Conservation (phyloP, 345 rosid species). For the Melaleuca alternifolia region DNA sequence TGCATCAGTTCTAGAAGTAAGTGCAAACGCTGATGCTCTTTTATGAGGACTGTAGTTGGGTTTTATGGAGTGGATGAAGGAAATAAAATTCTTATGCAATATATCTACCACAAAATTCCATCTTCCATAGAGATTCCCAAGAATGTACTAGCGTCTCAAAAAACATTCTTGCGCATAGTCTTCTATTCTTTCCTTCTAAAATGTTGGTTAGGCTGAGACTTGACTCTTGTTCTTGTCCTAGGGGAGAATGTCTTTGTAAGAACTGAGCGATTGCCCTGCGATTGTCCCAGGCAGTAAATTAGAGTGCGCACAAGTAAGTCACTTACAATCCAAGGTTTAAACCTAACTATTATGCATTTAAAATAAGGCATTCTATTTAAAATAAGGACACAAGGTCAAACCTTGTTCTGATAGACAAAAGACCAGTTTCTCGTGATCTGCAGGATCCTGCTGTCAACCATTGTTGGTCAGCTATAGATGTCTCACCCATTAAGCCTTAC, state of each 20-base stretch:
- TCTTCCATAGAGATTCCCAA: not conserved
- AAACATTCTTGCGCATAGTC: constrained; percentile 81
- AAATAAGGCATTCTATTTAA: not conserved
- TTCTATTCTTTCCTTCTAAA: constrained; percentile 64
- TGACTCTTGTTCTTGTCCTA: constrained; percentile 13
- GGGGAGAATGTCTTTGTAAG: constrained; percentile 44
- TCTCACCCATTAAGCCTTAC: too few species aligned
- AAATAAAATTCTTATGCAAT: not conserved
- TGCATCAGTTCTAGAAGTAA: not conserved
- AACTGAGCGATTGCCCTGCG: constrained; percentile 73
- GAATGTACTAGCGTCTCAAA: constrained; percentile 60
- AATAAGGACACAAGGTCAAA: not conserved
- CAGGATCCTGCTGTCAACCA: constrained; percentile 26
- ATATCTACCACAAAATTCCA: not conserved
- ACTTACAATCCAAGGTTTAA: not conserved
- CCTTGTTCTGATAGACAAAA: constrained; percentile 72
- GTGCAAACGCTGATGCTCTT: not conserved
- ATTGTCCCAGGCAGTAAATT: not conserved
- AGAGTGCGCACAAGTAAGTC: not conserved
- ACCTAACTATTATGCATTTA: not conserved
- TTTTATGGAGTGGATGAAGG: not conserved
- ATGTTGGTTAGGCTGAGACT: constrained; percentile 53
- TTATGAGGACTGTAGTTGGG: not conserved
- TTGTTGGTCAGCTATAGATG: not conserved
- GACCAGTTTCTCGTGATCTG: constrained; percentile 38